Evolutionary conservation across 129 eudicot genomes (phyloP), one percentile per base, ranked within the genome.

Genomic region (Lactuca saligna): DNA sequence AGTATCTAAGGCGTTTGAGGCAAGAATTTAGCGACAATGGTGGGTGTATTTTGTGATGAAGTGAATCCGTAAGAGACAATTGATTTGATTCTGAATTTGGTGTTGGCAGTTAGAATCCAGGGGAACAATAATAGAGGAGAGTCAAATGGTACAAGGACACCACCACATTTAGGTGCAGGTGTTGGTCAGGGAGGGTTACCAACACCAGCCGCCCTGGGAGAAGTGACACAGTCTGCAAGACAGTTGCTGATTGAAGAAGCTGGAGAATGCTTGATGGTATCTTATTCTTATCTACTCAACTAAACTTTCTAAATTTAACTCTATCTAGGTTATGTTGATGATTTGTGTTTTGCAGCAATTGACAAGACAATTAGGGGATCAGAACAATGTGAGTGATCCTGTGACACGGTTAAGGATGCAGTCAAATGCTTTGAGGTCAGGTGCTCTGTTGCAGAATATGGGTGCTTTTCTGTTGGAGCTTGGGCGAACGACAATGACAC

Each of bases 401-500:
- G 56, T 79, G 16, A 82, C 77, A 63, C 78, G 97, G 54, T 48
- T 69, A 69, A 79, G 87, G 59, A 80, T 84, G 80, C 97, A 90
- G 75, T 55, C 88, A 34, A 77, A 84, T 84, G 91, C 94, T 42
- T 48, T 86, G 74, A 90, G 97, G 76, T 73, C 86, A 17, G 97
- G 97, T 68, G 67, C 73, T 58, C 80, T 84, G 66, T 46, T 90
- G 63, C 97, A 86, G 65, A 86, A 82, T 64, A 68, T 90, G 49
- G 97, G 97, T 71, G 91, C 97, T 78, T 76, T 86, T 80, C 71
- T 90, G 58, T 87, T 90, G 33, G 97, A 90, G 85, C 97, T 90
- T 78, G 97, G 94, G 17, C 87, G 94, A 31, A 77, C 94, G 55
- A 80, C 83, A 50, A 90, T 90, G 94, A 90, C 97, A 34, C 76